Conservation (phyloP, 257 asterid genomes). For the Rauvolfia tetraphylla region DNA sequence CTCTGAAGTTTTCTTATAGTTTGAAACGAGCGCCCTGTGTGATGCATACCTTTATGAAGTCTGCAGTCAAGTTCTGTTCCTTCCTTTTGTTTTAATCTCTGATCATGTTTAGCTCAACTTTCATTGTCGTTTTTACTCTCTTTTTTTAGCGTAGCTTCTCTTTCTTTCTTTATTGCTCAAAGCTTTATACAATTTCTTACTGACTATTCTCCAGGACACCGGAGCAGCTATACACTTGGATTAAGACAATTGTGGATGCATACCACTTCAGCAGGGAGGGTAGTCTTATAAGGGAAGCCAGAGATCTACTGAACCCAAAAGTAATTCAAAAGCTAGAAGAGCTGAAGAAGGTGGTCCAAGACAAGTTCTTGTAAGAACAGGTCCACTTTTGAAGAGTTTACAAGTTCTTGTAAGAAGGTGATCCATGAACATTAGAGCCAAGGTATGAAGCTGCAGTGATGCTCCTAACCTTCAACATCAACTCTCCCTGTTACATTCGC, state of each 20-base stretch:
- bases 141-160: background rate
- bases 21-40: background rate
- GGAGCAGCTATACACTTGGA: conserved; percentile 57
- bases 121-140: no score
- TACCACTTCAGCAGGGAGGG: conserved; percentile 79
- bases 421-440: background rate
- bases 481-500: background rate
- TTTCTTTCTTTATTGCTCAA: background rate
- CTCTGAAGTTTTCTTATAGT: background rate
- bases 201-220: conserved; percentile 61
- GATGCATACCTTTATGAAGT: background rate
- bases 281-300: conserved; percentile 67
- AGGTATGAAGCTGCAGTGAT: background rate
- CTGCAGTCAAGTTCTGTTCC: background rate
- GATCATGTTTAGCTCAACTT: background rate
- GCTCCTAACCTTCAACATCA: background rate
- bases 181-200: background rate
- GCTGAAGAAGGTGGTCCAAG: conserved; percentile 58
- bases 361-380: conserved; percentile 68
- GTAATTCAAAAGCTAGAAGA: conserved; percentile 61
- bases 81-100: background rate
- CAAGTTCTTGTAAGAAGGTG: conserved; percentile 52
- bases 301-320: conserved; percentile 79
- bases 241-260: conserved; percentile 65
- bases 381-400: no score